Conservation (phyloP, 2,329 filamentous ascomycete species). For the Paraconiothyrium brasiliense region DNA sequence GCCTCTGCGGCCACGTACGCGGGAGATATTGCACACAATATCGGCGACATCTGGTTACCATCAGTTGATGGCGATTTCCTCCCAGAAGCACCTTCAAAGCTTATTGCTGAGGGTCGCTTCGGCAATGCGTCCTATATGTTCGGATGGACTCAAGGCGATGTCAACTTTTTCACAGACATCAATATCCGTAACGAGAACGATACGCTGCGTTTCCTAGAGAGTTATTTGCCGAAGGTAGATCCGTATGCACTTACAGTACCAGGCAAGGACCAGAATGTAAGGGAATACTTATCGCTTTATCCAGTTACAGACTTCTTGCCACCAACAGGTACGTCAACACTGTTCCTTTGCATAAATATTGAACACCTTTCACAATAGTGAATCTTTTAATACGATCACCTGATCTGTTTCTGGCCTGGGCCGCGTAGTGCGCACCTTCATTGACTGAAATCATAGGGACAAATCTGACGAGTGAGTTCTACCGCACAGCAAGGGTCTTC, state of each 20-base stretch:
- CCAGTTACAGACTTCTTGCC: slow-evolving; percentile 55
- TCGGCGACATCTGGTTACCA: slow-evolving; percentile 63
- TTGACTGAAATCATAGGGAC: slow-evolving; percentile 26
- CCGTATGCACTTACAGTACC: slow-evolving; percentile 32
- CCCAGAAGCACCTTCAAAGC: slow-evolving; percentile 55
- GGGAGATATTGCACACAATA: slow-evolving; percentile 47
- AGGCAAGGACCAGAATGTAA: not conserved
- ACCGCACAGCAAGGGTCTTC: slow-evolving; percentile 60
- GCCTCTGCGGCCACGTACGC: slow-evolving; percentile 56
- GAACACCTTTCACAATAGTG: no score
- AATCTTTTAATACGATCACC: not conserved
- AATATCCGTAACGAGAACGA: slow-evolving; percentile 53
- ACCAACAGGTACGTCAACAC: slow-evolving; percentile 27
- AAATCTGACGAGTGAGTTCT: slow-evolving; percentile 59
- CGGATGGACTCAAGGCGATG: slow-evolving; percentile 58
- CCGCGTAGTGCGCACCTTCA: not conserved
- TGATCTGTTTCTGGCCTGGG: not conserved
- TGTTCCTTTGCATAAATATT: not conserved
- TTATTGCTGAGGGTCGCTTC: slow-evolving; percentile 54
- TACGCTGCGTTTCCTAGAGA: slow-evolving; percentile 51
- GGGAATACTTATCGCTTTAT: slow-evolving; percentile 40
- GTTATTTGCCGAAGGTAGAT: slow-evolving; percentile 49
- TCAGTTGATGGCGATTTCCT: slow-evolving; percentile 61
- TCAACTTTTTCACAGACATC: slow-evolving; percentile 55
- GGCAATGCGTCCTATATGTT: slow-evolving; percentile 54